phyloP scores from a whole-genome alignment of 2,329 filamentous ascomycete species.

The Trichoderma sp. region DNA sequence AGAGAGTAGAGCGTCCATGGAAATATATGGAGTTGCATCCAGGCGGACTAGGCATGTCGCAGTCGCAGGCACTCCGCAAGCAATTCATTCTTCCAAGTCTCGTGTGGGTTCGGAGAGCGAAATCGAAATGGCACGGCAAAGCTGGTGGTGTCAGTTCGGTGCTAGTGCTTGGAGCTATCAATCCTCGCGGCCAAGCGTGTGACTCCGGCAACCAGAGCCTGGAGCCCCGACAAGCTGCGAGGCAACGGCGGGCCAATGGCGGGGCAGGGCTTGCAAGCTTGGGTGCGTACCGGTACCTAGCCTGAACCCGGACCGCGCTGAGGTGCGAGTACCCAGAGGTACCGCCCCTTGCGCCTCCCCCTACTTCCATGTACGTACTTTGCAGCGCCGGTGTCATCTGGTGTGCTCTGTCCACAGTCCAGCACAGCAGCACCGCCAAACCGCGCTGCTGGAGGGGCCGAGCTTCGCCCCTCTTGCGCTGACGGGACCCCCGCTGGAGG shows the following conservation, averaged over 20 bases:
- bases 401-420: no score
- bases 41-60: neutral
- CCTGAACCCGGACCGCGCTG: neutral
- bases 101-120: neutral
- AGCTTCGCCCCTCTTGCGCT: conserved; percentile 25
- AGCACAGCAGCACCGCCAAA: neutral
- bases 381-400: neutral
- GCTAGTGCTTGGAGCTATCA: conserved; percentile 2
- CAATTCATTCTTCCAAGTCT: neutral
- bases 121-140: neutral
- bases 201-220: conserved; percentile 19
- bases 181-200: conserved; percentile 1
- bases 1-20: neutral
- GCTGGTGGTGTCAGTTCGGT: conserved; percentile 1
- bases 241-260: conserved; percentile 9
- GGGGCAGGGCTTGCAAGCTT: conserved; percentile 1
- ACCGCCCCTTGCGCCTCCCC: conserved; percentile 9
- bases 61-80: neutral
- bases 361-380: neutral
- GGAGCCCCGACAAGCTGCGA: conserved; percentile 13
- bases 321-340: neutral
- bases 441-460: conserved; percentile 13
- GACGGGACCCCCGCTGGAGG: conserved; percentile 29
- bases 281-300: conserved; percentile 5
- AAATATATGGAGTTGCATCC: neutral